A percentile compares a stretch with the other conserved stretches of the same genome.
These are phyloP conservation scores for Fusarium austroafricanum DNA, from an alignment of 2,329 filamentous ascomycete species.

Conservation along the genomic window DNA sequence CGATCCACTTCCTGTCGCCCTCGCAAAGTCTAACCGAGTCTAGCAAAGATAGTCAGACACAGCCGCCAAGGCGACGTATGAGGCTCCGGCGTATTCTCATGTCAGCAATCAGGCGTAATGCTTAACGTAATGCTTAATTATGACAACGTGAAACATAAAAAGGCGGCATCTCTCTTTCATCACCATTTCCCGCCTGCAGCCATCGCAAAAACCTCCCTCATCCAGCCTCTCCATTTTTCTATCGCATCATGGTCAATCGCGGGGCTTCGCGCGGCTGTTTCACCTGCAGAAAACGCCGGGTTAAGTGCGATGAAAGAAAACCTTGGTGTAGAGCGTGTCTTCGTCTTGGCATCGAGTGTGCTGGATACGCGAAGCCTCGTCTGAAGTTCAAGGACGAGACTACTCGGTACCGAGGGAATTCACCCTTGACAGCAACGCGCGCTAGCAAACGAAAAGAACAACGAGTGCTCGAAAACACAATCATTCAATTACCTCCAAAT, in stretches of 20 bases:
- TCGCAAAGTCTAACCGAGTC: slow-evolving; percentile 22
- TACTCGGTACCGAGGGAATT: not conserved
- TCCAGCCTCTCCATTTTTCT: not conserved
- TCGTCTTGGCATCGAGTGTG: slow-evolving; percentile 24
- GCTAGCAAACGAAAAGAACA: not conserved
- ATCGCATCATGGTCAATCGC: slow-evolving; percentile 30
- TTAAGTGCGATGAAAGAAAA: slow-evolving; percentile 32
- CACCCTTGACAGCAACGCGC: not conserved
- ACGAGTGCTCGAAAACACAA: not conserved
- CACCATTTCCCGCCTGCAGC: not conserved
- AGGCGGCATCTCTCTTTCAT: no score
- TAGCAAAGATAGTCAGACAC: slow-evolving; percentile 1
- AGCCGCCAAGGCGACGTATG: slow-evolving; percentile 7
- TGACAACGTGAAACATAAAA: not conserved
- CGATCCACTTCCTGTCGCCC: not conserved
- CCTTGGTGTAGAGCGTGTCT: slow-evolving; percentile 22
- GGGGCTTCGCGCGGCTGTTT: slow-evolving; percentile 27
- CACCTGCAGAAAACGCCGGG: slow-evolving; percentile 30
- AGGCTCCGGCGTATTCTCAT: not conserved
- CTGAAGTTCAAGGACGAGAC: slow-evolving; percentile 29
- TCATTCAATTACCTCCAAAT: not conserved
- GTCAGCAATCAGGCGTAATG: not conserved
- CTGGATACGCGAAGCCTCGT: slow-evolving; percentile 13
- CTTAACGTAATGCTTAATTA: not conserved
- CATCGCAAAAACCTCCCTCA: not conserved